These are phyloP conservation scores for Vigna trinervia DNA, from an alignment of 306 rosid species.

Conservation along the genomic window DNA sequence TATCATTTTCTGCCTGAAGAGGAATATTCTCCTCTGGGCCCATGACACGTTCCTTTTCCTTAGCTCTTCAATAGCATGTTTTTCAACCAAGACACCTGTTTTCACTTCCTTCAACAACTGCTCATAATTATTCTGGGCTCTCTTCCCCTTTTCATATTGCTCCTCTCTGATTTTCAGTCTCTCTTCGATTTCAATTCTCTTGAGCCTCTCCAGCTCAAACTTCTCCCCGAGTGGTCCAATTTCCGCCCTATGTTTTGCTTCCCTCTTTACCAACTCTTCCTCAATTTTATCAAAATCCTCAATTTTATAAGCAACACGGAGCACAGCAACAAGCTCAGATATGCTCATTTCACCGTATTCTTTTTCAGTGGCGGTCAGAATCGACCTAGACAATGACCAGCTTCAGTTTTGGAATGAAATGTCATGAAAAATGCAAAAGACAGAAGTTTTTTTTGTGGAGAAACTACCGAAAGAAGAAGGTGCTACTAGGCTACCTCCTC, in stretches of 20 bases:
- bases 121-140: conserved; percentile 26
- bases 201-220: not conserved
- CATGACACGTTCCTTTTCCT: not conserved
- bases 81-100: not conserved
- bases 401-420: not conserved
- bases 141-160: conserved; percentile 12
- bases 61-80: not conserved
- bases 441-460: not conserved
- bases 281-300: conserved; percentile 31
- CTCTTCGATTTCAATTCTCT: not conserved
- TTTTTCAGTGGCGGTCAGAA: not conserved
- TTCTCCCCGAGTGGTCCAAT: not conserved
- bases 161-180: conserved; percentile 32
- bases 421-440: conserved; percentile 14
- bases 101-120: conserved; percentile 39
- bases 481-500: no score
- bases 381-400: not conserved
- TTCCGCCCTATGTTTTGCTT: not conserved
- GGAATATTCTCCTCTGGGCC: no score
- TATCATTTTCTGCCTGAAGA: no score
- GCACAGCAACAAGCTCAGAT: not conserved
- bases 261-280: conserved; percentile 24
- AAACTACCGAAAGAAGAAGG: no score
- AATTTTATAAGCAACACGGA: not conserved
- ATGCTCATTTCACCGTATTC: not conserved